Evolutionary conservation across 2,329 filamentous ascomycete genomes (phyloP).

Genomic region (Clarireedia monteithiana): DNA sequence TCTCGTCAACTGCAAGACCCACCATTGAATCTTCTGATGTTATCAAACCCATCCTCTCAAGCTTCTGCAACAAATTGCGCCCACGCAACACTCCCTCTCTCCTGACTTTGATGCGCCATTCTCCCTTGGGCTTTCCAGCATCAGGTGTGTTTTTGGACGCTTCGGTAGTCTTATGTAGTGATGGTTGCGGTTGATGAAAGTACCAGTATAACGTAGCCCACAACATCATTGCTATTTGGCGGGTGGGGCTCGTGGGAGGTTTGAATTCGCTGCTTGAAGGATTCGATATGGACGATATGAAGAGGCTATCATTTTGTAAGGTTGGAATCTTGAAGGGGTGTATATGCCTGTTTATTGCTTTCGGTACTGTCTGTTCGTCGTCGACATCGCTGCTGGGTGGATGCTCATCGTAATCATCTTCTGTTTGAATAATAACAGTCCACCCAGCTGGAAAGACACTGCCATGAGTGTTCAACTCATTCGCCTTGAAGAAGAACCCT

Average conservation of each 20-base stretch:
- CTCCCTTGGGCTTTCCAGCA: slow-evolving; percentile 66
- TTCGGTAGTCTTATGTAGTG: slow-evolving; percentile 52
- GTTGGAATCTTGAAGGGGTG: slow-evolving; percentile 70
- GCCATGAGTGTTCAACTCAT: slow-evolving; percentile 61
- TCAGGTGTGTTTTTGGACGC: slow-evolving; percentile 59
- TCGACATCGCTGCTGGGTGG: slow-evolving; percentile 23
- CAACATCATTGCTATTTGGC: slow-evolving; percentile 93
- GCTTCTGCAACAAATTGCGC: slow-evolving; percentile 73
- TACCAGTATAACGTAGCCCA: slow-evolving; percentile 97
- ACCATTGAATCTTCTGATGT: slow-evolving; percentile 68
- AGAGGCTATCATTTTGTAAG: slow-evolving; percentile 70
- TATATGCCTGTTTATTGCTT: slow-evolving; percentile 34
- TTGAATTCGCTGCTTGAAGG: slow-evolving; percentile 75
- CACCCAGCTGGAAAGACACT: slow-evolving; percentile 77
- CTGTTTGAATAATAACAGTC: slow-evolving; percentile 79
- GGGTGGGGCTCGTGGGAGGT: slow-evolving; percentile 69
- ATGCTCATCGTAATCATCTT: slow-evolving; percentile 31
- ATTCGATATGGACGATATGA: slow-evolving; percentile 86
- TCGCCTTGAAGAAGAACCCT: slow-evolving; percentile 83
- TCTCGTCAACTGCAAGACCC: slow-evolving; percentile 54
- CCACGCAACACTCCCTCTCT: slow-evolving; percentile 83
- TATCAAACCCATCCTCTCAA: slow-evolving; percentile 88
- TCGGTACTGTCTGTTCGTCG: slow-evolving; percentile 22
- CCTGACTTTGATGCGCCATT: slow-evolving; percentile 81
- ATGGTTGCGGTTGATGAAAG: slow-evolving; percentile 78